Conservation (phyloP, 768 basidiomycete species). For the Chalciporus piperatus region DNA sequence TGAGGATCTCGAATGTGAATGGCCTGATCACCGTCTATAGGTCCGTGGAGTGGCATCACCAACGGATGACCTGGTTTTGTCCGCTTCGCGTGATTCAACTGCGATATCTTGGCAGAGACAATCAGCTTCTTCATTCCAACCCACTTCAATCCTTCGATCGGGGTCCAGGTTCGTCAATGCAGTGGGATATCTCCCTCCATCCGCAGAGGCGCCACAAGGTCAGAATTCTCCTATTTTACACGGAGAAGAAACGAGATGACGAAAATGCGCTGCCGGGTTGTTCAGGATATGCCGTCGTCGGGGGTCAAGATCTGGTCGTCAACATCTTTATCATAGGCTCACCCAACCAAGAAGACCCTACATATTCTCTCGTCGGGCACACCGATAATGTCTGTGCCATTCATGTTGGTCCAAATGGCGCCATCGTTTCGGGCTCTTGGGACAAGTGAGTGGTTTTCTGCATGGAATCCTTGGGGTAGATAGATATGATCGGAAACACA, state of each 20-base stretch:
- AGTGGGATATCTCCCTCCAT: constrained; percentile 73
- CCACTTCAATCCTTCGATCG: constrained; percentile 53
- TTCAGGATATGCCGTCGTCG: constrained; percentile 80
- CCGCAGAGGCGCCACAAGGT: constrained; percentile 69
- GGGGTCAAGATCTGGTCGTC: constrained; percentile 86
- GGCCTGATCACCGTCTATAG: constrained; percentile 41
- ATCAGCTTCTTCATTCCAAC: constrained; percentile 49
- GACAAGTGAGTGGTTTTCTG: constrained; percentile 64
- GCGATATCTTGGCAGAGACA: constrained; percentile 80
- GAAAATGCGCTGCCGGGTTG: constrained; percentile 10
- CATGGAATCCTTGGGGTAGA: not conserved
- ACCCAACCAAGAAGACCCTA: constrained; percentile 63
- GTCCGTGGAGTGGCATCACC: constrained; percentile 82
- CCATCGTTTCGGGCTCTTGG: constrained; percentile 94
- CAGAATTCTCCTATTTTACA: constrained; percentile 17
- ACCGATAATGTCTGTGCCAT: constrained; percentile 87
- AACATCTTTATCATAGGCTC: constrained; percentile 73
- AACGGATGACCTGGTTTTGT: constrained; percentile 73
- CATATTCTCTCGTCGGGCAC: constrained; percentile 84
- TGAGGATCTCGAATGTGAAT: not conserved
- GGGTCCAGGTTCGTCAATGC: constrained; percentile 80
- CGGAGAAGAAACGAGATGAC: not conserved
- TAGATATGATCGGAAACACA: constrained; percentile 31
- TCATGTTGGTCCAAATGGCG: constrained; percentile 63
- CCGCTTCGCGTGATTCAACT: constrained; percentile 88